A percentile compares a stretch with the other conserved stretches of the same genome.
phyloP scores from a whole-genome alignment of 2,329 filamentous ascomycete genomes.

The Beauveria brongniartii region DNA sequence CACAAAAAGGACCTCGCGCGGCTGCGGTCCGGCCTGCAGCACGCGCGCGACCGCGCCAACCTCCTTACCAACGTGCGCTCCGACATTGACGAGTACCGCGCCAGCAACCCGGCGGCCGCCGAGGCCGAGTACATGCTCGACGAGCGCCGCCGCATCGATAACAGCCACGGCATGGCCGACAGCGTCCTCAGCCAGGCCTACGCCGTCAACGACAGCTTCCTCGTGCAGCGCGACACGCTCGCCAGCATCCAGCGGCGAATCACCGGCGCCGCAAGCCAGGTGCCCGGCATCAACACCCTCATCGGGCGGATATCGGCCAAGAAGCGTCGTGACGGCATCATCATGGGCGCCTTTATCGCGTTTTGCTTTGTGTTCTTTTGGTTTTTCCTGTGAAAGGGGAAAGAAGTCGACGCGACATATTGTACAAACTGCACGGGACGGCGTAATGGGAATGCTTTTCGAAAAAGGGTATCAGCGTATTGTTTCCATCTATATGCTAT shows the following conservation, averaged over 20 bases:
- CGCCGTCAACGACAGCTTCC: conserved; percentile 88
- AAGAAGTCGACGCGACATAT: background rate
- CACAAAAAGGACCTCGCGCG: conserved; percentile 77
- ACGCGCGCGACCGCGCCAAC: conserved; percentile 80
- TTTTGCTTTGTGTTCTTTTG: conserved; percentile 85
- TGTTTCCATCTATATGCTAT: conserved; percentile 21
- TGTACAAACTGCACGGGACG: conserved; percentile 13
- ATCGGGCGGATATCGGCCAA: conserved; percentile 90
- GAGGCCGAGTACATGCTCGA: conserved; percentile 95
- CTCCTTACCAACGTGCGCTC: conserved; percentile 83
- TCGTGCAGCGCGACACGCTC: conserved; percentile 77
- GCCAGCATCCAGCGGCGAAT: conserved; percentile 86
- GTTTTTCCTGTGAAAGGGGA: conserved; percentile 46
- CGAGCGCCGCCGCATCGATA: conserved; percentile 77
- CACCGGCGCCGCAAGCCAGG: conserved; percentile 77
- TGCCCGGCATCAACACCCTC: conserved; percentile 86
- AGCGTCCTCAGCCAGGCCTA: conserved; percentile 91
- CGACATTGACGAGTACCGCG: conserved; percentile 85
- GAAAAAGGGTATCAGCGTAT: conserved; percentile 26
- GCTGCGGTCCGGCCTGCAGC: conserved; percentile 62
- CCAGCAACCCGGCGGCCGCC: conserved; percentile 74
- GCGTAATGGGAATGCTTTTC: conserved; percentile 21
- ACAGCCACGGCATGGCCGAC: conserved; percentile 83
- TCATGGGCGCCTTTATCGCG: conserved; percentile 84
- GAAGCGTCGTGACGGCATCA: conserved; percentile 90